Base-by-base conservation (phyloP, 2,329 filamentous ascomycete genomes). In the Fusarium torulosum region DNA sequence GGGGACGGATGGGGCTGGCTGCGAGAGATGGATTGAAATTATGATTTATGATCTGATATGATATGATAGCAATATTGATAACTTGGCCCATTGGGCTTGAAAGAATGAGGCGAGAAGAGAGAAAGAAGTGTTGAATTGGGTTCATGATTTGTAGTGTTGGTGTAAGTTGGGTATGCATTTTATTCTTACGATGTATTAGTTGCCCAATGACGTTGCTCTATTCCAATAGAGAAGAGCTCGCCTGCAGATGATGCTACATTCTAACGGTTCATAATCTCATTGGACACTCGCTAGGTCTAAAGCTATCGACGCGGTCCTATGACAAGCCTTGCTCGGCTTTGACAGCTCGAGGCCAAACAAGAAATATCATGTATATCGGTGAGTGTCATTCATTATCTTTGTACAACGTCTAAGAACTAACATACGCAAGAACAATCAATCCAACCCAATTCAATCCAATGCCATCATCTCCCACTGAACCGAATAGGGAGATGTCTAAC, bases 361-460 rank as follows among this genome's bases (percentile, higher is more conserved):
- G 20, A 15, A 19, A 38, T 42, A 41, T n/a, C 6, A n/a, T 33
- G 11, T 40, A 33, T 38, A 23, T 58, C 45, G 27, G 47, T 25
- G 51, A 63, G 44, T 59, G 45, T 54, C 53, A 65, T 65, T 63
- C 35, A 37, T 42, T 53, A 45, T 60, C 49, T 62, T 65, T 65
- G 57, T 65, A 65, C 62, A 63, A 40, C 59, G 59, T 63, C 59
- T 63, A 63, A 42, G 23, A 58, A 55, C 42, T 35, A 58, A 46
- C 41, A 64, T 59, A 59, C 41, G 37, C 61, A 47, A 52, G 46
- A 45, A 63, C 20, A 58, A 29, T 29, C 40, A 58, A 57, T 63
- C 41, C 60, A 63, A 63, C 46, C 37, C 60, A 56, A 54, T 19
- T 41, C 47, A 54, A 63, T 55, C 38, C 58, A 46, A 63, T 42